Base-by-base conservation (phyloP, 1,284 basidiomycete species). In the Cutaneotrichosporon curvatum region DNA sequence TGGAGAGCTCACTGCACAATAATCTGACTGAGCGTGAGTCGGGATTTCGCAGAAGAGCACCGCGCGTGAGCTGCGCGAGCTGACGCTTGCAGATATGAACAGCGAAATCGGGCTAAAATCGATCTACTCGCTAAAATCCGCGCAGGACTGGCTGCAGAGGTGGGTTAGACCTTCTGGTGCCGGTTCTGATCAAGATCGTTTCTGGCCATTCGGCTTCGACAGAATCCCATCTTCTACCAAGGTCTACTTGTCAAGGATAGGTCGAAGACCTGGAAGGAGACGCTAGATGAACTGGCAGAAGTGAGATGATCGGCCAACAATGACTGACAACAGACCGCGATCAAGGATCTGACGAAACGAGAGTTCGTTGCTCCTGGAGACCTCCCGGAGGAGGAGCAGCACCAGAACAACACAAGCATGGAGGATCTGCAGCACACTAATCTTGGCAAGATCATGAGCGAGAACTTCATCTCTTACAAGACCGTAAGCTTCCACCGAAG, bases 101-200 rank as follows among this genome's bases (percentile, higher is more conserved):
- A 90, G 88, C 2, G 92, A 96, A 71, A 84, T 95, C 43, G 83
- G 83, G 0, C 76, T 95, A 8, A 79, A 81, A 3, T 91, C 87
- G 0, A 89, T 94, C 58, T 79, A 74, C 2, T 76, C 78, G 53
- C 56, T 85, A 4, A 67, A 75, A 3, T 79, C 78, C 4, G 90
- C 87, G 1, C 57, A 72, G 30, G 73, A 77, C 11, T 95, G 91
- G 91, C 73, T 90, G 31, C 79, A 77, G 40, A 78, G 76, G 67
- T 64, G 30, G 30, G 53, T 37, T 25, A 22, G n/a, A n/a, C n/a
- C n/a, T n/a, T n/a, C n/a, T n/a, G 4, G n/a, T 0, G 28, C 22
- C 30, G 31, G 43, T 5, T 12, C 47, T 55, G 18, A 58, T 18
- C 4, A 43, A 72, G 69, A 48, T 85, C 89, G 0, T 94, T 94